phyloP scores from a whole-genome alignment of 192 early-diverging fungal genomes.

The Linnemannia schmuckeri region DNA sequence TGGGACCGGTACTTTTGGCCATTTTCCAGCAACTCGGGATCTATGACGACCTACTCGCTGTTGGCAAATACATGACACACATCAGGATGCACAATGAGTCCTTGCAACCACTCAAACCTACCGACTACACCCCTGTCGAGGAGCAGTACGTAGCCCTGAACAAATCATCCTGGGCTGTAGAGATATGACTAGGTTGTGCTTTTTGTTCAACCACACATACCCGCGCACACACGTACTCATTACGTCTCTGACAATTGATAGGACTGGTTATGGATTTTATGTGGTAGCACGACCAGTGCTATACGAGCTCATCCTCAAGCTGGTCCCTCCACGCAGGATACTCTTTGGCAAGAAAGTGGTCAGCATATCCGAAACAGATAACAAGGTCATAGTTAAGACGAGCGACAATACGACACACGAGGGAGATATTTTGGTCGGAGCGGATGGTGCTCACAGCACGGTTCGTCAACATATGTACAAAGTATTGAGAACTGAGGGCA shows the following conservation, averaged over 20 bases:
- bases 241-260: background rate
- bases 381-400: background rate
- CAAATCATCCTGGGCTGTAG: background rate
- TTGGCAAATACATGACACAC: conserved; percentile 4
- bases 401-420: background rate
- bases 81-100: background rate
- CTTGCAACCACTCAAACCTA: background rate
- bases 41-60: background rate
- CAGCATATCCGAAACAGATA: background rate
- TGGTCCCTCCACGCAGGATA: background rate
- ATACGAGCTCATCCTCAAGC: background rate
- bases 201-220: no score
- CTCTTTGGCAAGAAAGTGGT: background rate
- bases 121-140: background rate
- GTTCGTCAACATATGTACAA: conserved; percentile 12
- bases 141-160: background rate
- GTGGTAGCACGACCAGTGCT: background rate
- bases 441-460: conserved; percentile 7
- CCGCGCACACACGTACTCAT: no score
- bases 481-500: background rate
- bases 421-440: background rate
- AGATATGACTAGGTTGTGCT: no score
- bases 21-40: conserved; percentile 8
- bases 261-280: background rate
- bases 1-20: background rate